These are phyloP conservation scores for Paulownia fortunei DNA, from an alignment of 257 asterid genomes.

Conservation along the genomic window DNA sequence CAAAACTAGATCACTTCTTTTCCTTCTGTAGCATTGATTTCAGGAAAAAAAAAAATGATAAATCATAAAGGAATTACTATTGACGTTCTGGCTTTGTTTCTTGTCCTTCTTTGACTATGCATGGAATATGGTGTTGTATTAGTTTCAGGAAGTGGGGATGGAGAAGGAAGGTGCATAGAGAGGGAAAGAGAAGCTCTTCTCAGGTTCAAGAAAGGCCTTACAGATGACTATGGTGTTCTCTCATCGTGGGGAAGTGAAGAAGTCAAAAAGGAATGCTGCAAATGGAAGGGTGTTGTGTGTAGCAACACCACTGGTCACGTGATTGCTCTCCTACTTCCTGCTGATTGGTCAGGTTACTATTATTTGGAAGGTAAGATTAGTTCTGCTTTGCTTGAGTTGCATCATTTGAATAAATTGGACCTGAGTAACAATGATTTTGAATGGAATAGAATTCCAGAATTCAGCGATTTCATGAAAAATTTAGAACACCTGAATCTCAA, in stretches of 20 bases:
- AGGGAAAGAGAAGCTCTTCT: constrained; percentile 34
- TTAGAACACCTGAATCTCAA: constrained; percentile 17
- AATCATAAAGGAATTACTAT: background rate
- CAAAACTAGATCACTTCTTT: no score
- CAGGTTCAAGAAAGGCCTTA: constrained; percentile 24
- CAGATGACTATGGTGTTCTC: background rate
- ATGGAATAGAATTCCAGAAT: background rate
- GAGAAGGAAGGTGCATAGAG: background rate
- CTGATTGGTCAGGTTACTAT: background rate
- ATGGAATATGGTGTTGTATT: background rate
- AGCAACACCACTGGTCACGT: constrained; percentile 26
- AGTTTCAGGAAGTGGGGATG: background rate
- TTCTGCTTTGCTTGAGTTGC: constrained; percentile 33
- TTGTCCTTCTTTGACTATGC: background rate
- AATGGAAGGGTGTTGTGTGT: constrained; percentile 17
- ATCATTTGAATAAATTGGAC: constrained; percentile 23
- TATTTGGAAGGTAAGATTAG: constrained; percentile 34
- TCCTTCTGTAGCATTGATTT: background rate
- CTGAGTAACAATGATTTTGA: constrained; percentile 20
- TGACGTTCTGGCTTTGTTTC: no score
- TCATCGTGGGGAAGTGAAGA: constrained; percentile 28
- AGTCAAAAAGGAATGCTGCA: constrained; percentile 14
- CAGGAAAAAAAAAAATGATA: background rate
- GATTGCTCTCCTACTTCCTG: background rate
- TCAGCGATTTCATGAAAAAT: constrained; percentile 16